Evolutionary conservation across 192 early-diverging fungal genomes (phyloP).

Genomic region (Dispira simplex): DNA sequence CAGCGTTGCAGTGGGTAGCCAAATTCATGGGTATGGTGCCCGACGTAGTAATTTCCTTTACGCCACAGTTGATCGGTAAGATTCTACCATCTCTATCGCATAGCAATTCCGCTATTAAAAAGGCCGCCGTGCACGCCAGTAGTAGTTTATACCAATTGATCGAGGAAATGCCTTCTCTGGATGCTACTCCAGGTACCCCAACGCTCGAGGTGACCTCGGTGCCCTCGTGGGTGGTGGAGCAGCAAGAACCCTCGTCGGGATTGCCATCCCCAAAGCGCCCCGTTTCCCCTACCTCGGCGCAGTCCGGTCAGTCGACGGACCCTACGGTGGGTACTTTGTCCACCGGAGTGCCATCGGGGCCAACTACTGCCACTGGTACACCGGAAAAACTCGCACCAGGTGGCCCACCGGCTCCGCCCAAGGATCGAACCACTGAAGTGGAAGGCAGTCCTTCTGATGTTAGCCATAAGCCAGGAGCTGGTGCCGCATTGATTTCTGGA

Average conservation of each 20-base stretch:
- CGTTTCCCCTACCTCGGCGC: background rate
- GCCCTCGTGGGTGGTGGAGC: background rate
- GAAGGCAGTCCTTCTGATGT: background rate
- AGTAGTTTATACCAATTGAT: slow-evolving; percentile 62
- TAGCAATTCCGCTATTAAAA: slow-evolving; percentile 40
- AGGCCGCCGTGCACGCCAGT: slow-evolving; percentile 73
- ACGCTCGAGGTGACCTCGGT: background rate
- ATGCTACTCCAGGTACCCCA: background rate
- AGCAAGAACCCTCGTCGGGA: background rate
- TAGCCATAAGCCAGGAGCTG: background rate
- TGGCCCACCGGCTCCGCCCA: background rate
- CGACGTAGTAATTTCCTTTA: slow-evolving; percentile 66
- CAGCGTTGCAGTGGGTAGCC: slow-evolving; percentile 82
- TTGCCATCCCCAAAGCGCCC: background rate
- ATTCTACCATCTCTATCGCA: slow-evolving; percentile 83
- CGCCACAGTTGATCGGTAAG: slow-evolving; percentile 63
- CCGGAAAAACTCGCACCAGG: background rate
- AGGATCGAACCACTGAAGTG: background rate
- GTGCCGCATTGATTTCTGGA: background rate
- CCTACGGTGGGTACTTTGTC: background rate
- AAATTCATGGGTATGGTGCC: slow-evolving; percentile 75
- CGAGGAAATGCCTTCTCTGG: slow-evolving; percentile 25
- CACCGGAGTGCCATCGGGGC: background rate
- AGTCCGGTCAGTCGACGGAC: background rate
- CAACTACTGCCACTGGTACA: background rate